A percentile compares a stretch with the other conserved stretches of the same genome.
Evolutionary conservation across 1,284 basidiomycete genomes (phyloP).

Genomic region (Malassezia obtusa): DNA sequence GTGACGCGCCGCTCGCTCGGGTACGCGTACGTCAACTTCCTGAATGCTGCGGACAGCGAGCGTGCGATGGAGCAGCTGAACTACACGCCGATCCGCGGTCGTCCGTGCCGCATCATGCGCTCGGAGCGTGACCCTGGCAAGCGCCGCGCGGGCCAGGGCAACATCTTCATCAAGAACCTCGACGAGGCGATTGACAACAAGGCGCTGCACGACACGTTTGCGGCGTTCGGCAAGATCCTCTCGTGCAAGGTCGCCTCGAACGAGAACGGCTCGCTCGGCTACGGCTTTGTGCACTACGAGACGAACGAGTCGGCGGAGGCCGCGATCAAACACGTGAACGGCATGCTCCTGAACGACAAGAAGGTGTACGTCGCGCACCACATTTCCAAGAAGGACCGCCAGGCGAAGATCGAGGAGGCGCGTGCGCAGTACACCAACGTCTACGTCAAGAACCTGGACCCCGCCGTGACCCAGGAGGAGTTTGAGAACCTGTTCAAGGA

Average conservation of each 20-base stretch:
- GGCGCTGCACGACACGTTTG: slow-evolving; percentile 99
- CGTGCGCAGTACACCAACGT: slow-evolving; percentile 95
- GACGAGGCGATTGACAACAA: slow-evolving; percentile 99
- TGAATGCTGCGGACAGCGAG: slow-evolving; percentile 94
- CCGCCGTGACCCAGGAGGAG: slow-evolving; percentile 73
- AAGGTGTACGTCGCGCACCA: slow-evolving; percentile 91
- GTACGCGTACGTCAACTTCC: slow-evolving; percentile 99
- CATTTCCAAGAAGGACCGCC: slow-evolving; percentile 79
- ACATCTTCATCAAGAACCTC: slow-evolving; percentile 99
- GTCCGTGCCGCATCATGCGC: slow-evolving; percentile 99
- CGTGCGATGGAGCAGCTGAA: slow-evolving; percentile 98
- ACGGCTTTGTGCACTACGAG: slow-evolving; percentile 98
- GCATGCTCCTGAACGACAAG: slow-evolving; percentile 90
- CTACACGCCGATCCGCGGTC: slow-evolving; percentile 96
- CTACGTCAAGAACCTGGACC: slow-evolving; percentile 93
- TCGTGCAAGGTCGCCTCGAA: slow-evolving; percentile 89
- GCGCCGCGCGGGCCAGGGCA: slow-evolving; percentile 98
- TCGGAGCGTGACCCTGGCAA: slow-evolving; percentile 98
- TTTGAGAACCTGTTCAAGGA: slow-evolving; percentile 72
- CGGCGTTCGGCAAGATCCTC: slow-evolving; percentile 94
- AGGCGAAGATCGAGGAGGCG: slow-evolving; percentile 87
- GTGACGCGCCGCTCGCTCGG: slow-evolving; percentile 98
- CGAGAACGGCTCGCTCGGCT: slow-evolving; percentile 51
- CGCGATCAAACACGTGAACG: slow-evolving; percentile 94
- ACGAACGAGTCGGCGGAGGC: slow-evolving; percentile 84